Evolutionary conservation across 2,329 filamentous ascomycete species (phyloP), one percentile per base, ranked within the genome.

Genomic region (Paraphaeosphaeria sporulosa): DNA sequence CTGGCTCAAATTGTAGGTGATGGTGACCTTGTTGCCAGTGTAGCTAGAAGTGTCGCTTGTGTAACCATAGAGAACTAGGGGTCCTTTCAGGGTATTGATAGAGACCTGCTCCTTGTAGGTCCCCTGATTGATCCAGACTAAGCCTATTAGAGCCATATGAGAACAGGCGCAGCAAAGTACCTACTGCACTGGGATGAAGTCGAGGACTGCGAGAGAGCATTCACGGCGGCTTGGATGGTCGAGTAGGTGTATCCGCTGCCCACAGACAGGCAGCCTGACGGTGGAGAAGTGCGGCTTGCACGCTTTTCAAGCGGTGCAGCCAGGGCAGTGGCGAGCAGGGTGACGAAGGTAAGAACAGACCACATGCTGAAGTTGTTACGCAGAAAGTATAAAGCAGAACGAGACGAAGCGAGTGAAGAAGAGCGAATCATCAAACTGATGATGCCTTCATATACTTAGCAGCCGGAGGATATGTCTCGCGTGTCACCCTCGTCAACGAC

Each of bases 61-160:
- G 68, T 85, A 85, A 19, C 89, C 88, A 67, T 86, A 86, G 60
- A 88, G 82, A 49, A 82, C 84, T 43, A 89, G 77, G 43, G 81
- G 74, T 1, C 83, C 84, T 12, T 75, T 77, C 49, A 84, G 80
- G 0, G 74, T 63, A 3, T 81, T 74, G 46, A 89, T 80, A 65
- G 82, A 83, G 43, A 89, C 85, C 69, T 89, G 87, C 71, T 89
- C 87, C 2, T 76, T 78, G 80, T 90, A 89, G 38, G 85, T 87
- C 9, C 87, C 87, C 25, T 82, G 74, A 66, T 85, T 72, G 73
- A 90, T 85, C 78, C 90, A 90, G 76, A 90, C 52, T 55, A 17
- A 4, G 13, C n/a, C 15, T 23, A 15, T 55, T n/a, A 55, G 42
- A 17, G n/a, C 30, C n/a, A n/a, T 47, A 13, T 5, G 2, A 4